phyloP scores from a whole-genome alignment of 345 rosid genomes.

The Kandelia obovata region DNA sequence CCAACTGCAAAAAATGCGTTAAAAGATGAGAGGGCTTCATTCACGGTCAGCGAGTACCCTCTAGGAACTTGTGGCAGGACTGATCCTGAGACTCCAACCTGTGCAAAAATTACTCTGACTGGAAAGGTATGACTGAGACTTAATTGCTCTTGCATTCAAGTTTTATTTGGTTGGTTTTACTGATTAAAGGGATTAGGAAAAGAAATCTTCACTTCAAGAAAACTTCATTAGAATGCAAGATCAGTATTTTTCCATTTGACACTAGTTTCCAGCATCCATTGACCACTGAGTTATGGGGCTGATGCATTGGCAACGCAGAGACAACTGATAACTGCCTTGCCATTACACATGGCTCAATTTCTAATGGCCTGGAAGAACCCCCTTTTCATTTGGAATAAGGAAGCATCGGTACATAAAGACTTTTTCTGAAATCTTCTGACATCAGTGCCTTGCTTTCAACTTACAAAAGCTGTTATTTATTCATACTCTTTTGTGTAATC shows the following conservation, averaged over 20 bases:
- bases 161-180: neutral
- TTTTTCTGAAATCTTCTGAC: neutral
- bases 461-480: too few species aligned
- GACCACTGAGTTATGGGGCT: neutral
- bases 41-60: conserved; percentile 77
- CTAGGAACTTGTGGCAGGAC: conserved; percentile 81
- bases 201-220: conserved; percentile 1
- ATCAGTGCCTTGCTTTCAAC: too few species aligned
- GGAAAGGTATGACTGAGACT: conserved; percentile 52
- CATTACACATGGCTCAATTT: too few species aligned
- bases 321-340: neutral
- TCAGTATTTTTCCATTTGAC: neutral
- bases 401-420: neutral
- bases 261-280: too few species aligned
- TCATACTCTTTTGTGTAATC: too few species aligned
- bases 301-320: neutral
- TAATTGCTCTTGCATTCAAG: too few species aligned
- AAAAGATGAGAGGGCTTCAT: conserved; percentile 67
- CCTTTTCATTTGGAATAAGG: neutral
- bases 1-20: conserved; percentile 86
- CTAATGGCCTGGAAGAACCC: neutral
- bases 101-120: conserved; percentile 88
- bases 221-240: neutral
- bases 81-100: conserved; percentile 87
- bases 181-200: neutral